Evolutionary conservation across 805 yeast species (phyloP), one percentile per base, ranked within the genome.

Genomic region (Gaillardinia entomophila): DNA sequence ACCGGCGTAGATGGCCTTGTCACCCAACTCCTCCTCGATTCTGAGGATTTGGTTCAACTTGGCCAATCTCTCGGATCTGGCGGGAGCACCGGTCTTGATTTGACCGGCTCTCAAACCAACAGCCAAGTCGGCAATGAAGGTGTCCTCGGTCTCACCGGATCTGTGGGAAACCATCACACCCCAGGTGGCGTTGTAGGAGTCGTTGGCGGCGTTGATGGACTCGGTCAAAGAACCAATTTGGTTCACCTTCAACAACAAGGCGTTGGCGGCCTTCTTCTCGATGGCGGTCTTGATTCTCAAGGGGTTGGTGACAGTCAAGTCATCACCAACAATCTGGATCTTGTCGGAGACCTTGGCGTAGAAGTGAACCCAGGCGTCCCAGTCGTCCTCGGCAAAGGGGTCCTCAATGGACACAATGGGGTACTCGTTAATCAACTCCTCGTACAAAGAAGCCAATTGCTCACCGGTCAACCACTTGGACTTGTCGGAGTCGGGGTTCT

Each of bases 131-230:
- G 98, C 97, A 68, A 90, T 90, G 76, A 86, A 82, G 59, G 94
- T 82, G 73, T 92, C 98, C 77, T 92, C 98, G 51, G 97, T 89
- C 79, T 90, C 98, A 75, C 98, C 98, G 55, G 97, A 89, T 82
- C 98, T 88, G 87, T 90, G 98, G 60, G 97, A 89, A 57, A 92
- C 97, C 97, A 90, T 89, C 63, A 89, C 96, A 78, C 97, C 97
- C 98, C 98, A 90, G 62, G 87, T 87, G 47, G 96, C 97, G 48
- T 79, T 81, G 73, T 79, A 89, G 39, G 97, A 85, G 70, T 84
- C 92, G 67, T 84, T 71, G 59, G 97, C 97, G 60, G 97, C 97
- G 68, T 87, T 77, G 71, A 90, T 88, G 47, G 97, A 86, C 79
- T 90, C 98, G 54, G 95, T 66, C 56, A 90, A 73, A 51, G 97